Percentiles rank a stretch among this genome's conserved stretches.
Evolutionary conservation across 192 early-diverging fungal genomes (phyloP).

Genomic region (Gorgonomyces haynaldii): DNA sequence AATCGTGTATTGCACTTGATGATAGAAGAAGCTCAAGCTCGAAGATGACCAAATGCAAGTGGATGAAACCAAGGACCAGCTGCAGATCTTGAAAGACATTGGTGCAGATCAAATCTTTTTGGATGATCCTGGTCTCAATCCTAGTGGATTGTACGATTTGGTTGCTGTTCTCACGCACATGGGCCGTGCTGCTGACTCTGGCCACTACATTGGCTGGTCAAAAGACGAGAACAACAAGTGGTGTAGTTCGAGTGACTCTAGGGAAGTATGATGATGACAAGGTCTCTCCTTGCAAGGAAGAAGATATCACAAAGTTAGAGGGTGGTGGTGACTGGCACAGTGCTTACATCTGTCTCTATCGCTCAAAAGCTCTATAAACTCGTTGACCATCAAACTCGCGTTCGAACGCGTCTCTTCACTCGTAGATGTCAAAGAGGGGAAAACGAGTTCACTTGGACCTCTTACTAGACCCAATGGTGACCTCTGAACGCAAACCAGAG

Average conservation of each 20-base stretch:
- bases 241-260: slow-evolving; percentile 26
- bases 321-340: slow-evolving; percentile 72
- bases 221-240: slow-evolving; percentile 38
- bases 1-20: slow-evolving; percentile 15
- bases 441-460: slow-evolving; percentile 4
- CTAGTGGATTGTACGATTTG: slow-evolving; percentile 84
- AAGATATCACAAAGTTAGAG: slow-evolving; percentile 81
- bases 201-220: slow-evolving; percentile 91
- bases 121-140: slow-evolving; percentile 73
- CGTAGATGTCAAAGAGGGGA: too few species aligned
- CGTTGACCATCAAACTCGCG: too few species aligned
- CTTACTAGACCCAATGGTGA: slow-evolving; percentile 7
- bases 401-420: too few species aligned
- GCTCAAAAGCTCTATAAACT: slow-evolving; percentile 57
- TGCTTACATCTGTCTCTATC: slow-evolving; percentile 84
- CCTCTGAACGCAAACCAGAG: neutral
- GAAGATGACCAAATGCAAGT: slow-evolving; percentile 17
- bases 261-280: slow-evolving; percentile 92
- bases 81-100: slow-evolving; percentile 32
- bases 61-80: slow-evolving; percentile 21
- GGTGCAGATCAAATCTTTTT: slow-evolving; percentile 57
- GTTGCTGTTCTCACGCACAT: slow-evolving; percentile 89
- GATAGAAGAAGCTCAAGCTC: slow-evolving; percentile 6
- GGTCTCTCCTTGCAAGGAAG: slow-evolving; percentile 69
- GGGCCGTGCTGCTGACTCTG: slow-evolving; percentile 87